Percentiles rank a stretch among this genome's conserved stretches.
Conservation (phyloP, 495 filamentous ascomycete genomes). For the Penicillium taxi region DNA sequence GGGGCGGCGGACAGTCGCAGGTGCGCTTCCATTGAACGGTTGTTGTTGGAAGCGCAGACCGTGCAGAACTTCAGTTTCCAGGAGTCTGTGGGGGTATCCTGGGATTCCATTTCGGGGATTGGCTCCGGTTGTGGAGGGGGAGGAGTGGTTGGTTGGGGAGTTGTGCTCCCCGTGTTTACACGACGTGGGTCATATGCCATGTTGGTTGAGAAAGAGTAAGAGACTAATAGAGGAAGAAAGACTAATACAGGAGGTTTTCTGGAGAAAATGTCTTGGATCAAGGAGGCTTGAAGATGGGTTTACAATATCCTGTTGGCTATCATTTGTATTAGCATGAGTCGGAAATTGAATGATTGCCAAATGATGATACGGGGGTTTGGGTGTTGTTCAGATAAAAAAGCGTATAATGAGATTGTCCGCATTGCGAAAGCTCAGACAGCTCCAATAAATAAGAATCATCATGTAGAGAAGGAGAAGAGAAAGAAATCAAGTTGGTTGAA, state of each 20-base stretch:
- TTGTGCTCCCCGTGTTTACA: slow-evolving; percentile 37
- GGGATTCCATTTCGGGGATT: slow-evolving; percentile 28
- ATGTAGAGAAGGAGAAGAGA: slow-evolving; percentile 21
- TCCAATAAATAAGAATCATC: slow-evolving; percentile 83
- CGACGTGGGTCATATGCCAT: slow-evolving; percentile 54
- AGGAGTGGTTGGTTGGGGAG: slow-evolving; percentile 31
- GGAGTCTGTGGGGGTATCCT: slow-evolving; percentile 39
- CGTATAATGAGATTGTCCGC: slow-evolving; percentile 46
- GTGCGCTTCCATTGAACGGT: slow-evolving; percentile 98
- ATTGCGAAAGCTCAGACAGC: slow-evolving; percentile 76
- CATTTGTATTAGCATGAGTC: slow-evolving; percentile 17
- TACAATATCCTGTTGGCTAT: slow-evolving; percentile 32
- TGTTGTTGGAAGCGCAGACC: slow-evolving; percentile 95
- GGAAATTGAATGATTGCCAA: slow-evolving; percentile 3
- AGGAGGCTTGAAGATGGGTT: slow-evolving; percentile 34
- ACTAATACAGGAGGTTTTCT: slow-evolving; percentile 1
- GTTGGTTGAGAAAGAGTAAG: slow-evolving; percentile 12
- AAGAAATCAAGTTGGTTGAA: neutral
- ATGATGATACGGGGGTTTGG: slow-evolving; percentile 1
- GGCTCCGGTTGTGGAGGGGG: slow-evolving; percentile 50
- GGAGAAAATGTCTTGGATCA: slow-evolving; percentile 23
- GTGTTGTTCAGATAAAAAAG: slow-evolving; percentile 32
- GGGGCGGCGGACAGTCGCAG: slow-evolving; percentile 69
- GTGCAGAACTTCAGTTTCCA: slow-evolving; percentile 96
- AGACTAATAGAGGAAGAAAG: slow-evolving; percentile 10